Base-by-base conservation (phyloP, 306 rosid species). In the Fragaria nilgerrensis region DNA sequence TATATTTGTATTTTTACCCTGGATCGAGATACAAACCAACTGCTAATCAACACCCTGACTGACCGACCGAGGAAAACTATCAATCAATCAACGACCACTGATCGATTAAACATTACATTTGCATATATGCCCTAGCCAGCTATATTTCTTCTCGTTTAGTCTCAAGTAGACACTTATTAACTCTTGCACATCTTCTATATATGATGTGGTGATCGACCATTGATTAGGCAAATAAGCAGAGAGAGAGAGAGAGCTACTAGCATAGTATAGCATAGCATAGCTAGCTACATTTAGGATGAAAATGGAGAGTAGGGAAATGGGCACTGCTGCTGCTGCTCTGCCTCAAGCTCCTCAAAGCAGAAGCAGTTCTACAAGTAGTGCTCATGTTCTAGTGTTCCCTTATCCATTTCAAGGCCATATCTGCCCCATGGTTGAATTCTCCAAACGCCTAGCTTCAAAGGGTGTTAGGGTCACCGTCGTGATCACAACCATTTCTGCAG, bases 361-460 rank as follows among this genome's bases (percentile, higher is more conserved):
- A 29, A 55, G 62, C 1, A 13, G 2, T 14, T 12, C 37, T 34
- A 17, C 5, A 5, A 37, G 45, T 0, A 43, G 47, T 36, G 70
- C 70, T 65, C 70, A 65, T 45, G 72, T 82, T 5, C 48, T 82
- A 10, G 69, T 75, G 10, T 7, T 82, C 34, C 70, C 86, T 5
- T 66, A 22, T 25, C 74, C 77, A 11, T 13, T 47, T 16, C 86
- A 82, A 69, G 80, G 86, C 63, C 86, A 82, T 80, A 75, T 82
- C 7, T 74, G 72, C 53, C 86, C 86, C 8, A 70, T 82, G 74
- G 80, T 78, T 11, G 80, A 82, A 52, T 82, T 82, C 73, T 66
- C 86, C 48, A 82, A 82, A 13, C 80, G 71, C 37, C 49, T 79
- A 0, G 63, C 66, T 13, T 72, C 75, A 15, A 71, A 34, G 49